A percentile compares a stretch with the other conserved stretches of the same genome.
These are phyloP conservation scores for Areca catechu DNA, from an alignment of 176 grass and related monocot species.

Conservation along the genomic window DNA sequence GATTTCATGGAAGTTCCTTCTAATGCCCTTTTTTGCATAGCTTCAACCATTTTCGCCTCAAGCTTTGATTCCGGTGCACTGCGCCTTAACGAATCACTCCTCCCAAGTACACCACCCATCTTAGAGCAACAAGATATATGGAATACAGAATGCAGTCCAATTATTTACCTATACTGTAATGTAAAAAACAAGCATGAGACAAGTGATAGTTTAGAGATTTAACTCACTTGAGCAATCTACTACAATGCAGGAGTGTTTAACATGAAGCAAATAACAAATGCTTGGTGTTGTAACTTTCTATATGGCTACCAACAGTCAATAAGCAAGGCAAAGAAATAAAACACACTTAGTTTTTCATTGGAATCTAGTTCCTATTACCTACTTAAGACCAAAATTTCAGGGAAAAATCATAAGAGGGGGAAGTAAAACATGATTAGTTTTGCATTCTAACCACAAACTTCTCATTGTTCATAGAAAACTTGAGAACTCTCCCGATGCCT, in stretches of 20 bases:
- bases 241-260: not conserved
- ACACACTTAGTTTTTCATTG: too few relatives aligned
- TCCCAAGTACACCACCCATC: slow-evolving; percentile 67
- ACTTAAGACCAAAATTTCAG: too few relatives aligned
- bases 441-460: too few relatives aligned
- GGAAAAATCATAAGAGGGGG: too few relatives aligned
- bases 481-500: too few relatives aligned
- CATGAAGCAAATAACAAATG: too few relatives aligned
- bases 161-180: slow-evolving; percentile 5
- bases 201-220: not conserved
- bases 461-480: too few relatives aligned
- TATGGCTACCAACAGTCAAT: too few relatives aligned
- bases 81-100: slow-evolving; percentile 23
- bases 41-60: slow-evolving; percentile 75
- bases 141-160: not conserved
- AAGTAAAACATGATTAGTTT: too few relatives aligned
- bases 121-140: slow-evolving; percentile 6
- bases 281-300: too few relatives aligned
- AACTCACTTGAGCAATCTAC: not conserved
- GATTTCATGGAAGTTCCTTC: slow-evolving; percentile 63
- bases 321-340: too few relatives aligned
- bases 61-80: slow-evolving; percentile 41
- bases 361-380: too few relatives aligned
- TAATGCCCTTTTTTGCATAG: slow-evolving; percentile 56
- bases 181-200: not conserved